Base-by-base conservation (phyloP, 176 grass and related monocot genomes). In the Pontederia paniculata region DNA sequence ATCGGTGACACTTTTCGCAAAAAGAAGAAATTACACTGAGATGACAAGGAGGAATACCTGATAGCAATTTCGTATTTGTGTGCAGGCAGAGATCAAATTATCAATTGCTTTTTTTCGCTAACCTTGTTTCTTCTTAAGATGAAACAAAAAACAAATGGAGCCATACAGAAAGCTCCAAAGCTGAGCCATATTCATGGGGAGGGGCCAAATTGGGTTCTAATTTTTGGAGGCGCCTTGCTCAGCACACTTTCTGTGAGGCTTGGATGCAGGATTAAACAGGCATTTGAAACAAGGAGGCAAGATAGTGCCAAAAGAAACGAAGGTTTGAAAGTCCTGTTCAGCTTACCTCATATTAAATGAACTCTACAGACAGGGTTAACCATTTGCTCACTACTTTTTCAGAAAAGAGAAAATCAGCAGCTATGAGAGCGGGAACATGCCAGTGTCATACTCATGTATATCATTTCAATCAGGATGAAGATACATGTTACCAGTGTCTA, bases 141-240 rank as follows among this genome's bases (percentile, higher is more conserved):
- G 71, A 80, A 63, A 70, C 23, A 56, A 44, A 80, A 80, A 57
- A 31, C 57, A 50, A 68, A 70, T 56, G 57, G 71, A 41, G 52
- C 48, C 12, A 75, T 19, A 41, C 63, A 57, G 9, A 63, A 52
- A 59, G 70, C 45, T 45, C 43, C 55, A 4, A 57, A 63, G 55
- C 28, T 63, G 17, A 69, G 58, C 37, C 71, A 57, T 23, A 22
- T 74, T 7, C 50, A 75, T 44, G 21, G 50, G 42, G 71, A 74
- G 18, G 65, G 71, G 7, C 58, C 71, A 42, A 80, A 75, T 65
- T 80, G 70, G 78, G 68, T 80, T 22, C 65, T 80, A 53, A 50
- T 80, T 21, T 71, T 65, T 16, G 78, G 77, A 8, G 58, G 65
- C 31, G 78, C 78, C 21, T 65, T 80, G 55, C 25, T 80, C 54